Evolutionary conservation across 2,329 filamentous ascomycete genomes (phyloP).

Genomic region (Reticulascus tulasneorum): DNA sequence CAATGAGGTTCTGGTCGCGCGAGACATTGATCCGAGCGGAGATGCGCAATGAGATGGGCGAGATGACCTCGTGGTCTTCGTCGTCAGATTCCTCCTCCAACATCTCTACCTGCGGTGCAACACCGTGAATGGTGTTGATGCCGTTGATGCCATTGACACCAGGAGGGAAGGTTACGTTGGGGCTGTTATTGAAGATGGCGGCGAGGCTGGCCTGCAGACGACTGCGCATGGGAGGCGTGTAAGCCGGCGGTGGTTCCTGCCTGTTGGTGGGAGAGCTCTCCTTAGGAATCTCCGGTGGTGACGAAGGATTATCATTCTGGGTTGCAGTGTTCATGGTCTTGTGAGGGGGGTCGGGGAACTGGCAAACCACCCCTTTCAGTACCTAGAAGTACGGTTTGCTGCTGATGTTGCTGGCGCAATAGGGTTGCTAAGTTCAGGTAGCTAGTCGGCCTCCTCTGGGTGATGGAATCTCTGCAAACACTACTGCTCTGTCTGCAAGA

Average conservation of each 20-base stretch:
- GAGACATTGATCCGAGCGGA: conserved; percentile 42
- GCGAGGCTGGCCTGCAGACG: conserved; percentile 66
- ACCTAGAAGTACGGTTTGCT: no score
- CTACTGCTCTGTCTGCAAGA: no score
- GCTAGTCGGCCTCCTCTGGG: no score
- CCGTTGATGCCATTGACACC: not conserved
- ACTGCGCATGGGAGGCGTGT: conserved; percentile 25
- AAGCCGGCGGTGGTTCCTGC: conserved; percentile 13
- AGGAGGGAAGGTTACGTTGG: not conserved
- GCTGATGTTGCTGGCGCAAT: no score
- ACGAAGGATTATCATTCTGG: no score
- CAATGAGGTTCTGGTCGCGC: conserved; percentile 46
- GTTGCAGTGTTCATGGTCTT: no score
- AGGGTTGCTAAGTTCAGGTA: no score
- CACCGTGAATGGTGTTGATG: not conserved
- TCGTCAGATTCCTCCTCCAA: not conserved
- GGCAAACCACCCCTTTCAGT: no score
- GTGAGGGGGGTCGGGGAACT: no score
- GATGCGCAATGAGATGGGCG: conserved; percentile 43
- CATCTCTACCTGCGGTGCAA: not conserved
- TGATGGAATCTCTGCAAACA: no score
- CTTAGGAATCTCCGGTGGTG: no score
- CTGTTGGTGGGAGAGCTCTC: not conserved
- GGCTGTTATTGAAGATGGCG: not conserved
- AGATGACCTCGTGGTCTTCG: conserved; percentile 18